These are phyloP conservation scores for Blechomonas ayalai DNA, from an alignment of 208 protist species.

Conservation along the genomic window DNA sequence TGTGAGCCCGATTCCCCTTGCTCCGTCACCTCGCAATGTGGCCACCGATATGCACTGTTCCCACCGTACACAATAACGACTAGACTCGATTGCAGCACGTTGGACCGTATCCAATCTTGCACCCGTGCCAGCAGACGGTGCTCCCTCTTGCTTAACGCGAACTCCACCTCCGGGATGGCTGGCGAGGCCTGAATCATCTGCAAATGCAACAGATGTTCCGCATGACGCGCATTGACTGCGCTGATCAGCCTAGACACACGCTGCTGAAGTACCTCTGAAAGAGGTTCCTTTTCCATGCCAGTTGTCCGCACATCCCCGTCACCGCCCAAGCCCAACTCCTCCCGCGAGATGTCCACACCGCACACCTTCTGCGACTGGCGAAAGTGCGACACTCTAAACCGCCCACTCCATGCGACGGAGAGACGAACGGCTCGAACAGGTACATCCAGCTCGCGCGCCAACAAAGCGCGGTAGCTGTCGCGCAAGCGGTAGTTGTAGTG, in stretches of 20 bases:
- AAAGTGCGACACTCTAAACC: slow-evolving; percentile 70
- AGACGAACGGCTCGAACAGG: slow-evolving; percentile 53
- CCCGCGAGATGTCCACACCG: slow-evolving; percentile 32
- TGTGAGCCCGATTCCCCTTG: neutral
- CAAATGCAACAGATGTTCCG: slow-evolving; percentile 31
- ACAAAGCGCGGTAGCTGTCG: slow-evolving; percentile 70
- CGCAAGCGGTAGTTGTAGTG: slow-evolving; percentile 77
- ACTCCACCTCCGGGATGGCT: slow-evolving; percentile 64
- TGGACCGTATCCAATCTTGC: slow-evolving; percentile 29
- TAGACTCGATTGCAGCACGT: slow-evolving; percentile 33
- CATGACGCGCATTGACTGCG: slow-evolving; percentile 36
- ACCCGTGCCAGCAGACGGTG: slow-evolving; percentile 29
- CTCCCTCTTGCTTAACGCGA: slow-evolving; percentile 41
- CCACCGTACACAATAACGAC: slow-evolving; percentile 56
- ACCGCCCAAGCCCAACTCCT: neutral
- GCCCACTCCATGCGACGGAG: slow-evolving; percentile 78
- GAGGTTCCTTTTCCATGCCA: slow-evolving; percentile 1
- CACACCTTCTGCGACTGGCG: slow-evolving; percentile 68
- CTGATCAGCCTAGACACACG: slow-evolving; percentile 32
- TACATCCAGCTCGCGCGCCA: slow-evolving; percentile 51
- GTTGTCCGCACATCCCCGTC: neutral
- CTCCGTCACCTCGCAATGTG: neutral
- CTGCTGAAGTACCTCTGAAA: slow-evolving; percentile 17
- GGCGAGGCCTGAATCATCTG: slow-evolving; percentile 63
- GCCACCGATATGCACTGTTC: slow-evolving; percentile 7